Evolutionary conservation across 441 rosid genomes (phyloP).

Genomic region (Caryocar brasiliense): DNA sequence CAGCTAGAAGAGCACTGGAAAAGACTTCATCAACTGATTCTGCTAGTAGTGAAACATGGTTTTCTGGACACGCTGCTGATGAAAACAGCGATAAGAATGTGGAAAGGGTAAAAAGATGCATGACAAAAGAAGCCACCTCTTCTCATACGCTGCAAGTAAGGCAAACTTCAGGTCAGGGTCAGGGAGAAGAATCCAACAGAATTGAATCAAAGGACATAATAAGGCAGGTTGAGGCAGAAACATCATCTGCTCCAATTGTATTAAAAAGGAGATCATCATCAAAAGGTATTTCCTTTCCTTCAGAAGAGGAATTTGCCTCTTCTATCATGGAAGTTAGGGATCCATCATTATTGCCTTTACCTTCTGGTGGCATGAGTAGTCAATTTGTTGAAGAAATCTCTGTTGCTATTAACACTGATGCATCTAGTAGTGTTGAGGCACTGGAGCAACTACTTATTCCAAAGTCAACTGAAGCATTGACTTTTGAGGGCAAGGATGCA

Average conservation of each 20-base stretch:
- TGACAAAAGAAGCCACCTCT: constrained; percentile 32
- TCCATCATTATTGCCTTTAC: constrained; percentile 24
- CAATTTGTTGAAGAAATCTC: constrained; percentile 31
- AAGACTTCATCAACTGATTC: constrained; percentile 62
- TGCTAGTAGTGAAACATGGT: constrained; percentile 56
- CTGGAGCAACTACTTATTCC: constrained; percentile 28
- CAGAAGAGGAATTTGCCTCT: constrained; percentile 27
- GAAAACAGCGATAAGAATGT: constrained; percentile 47
- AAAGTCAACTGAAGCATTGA: constrained; percentile 31
- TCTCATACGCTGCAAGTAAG: constrained; percentile 24
- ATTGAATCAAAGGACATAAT: constrained; percentile 19
- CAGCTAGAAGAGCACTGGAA: constrained; percentile 37
- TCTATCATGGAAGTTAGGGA: constrained; percentile 26
- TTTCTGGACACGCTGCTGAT: constrained; percentile 73
- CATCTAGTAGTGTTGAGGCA: constrained; percentile 28
- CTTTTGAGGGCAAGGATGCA: constrained; percentile 27
- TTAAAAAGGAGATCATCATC: constrained; percentile 35
- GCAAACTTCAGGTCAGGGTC: constrained; percentile 25
- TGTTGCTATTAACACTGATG: constrained; percentile 22
- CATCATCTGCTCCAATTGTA: constrained; percentile 22
- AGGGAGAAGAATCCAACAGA: constrained; percentile 25
- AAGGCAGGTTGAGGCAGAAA: constrained; percentile 25
- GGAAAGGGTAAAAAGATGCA: constrained; percentile 29
- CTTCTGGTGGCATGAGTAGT: constrained; percentile 27
- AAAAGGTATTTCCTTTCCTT: constrained; percentile 30